These are phyloP conservation scores for Pulveroboletus sp. DNA, from an alignment of 768 basidiomycete species.

Conservation along the genomic window DNA sequence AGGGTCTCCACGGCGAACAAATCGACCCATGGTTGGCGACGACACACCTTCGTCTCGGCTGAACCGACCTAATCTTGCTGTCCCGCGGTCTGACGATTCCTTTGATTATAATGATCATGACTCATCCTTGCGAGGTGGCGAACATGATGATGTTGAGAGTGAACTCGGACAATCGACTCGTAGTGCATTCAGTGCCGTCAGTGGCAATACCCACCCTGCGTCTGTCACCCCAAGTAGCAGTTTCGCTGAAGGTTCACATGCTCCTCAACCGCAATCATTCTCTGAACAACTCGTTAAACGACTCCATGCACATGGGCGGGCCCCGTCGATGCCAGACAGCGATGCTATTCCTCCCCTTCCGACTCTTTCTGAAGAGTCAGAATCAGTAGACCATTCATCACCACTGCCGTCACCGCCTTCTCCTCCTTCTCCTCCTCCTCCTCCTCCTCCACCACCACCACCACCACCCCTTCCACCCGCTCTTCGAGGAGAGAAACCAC, in stretches of 20 bases:
- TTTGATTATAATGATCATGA: constrained; percentile 43
- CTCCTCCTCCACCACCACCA: constrained; percentile 19
- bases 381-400: constrained; percentile 22
- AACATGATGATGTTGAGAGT: constrained; percentile 55
- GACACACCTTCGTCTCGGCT: constrained; percentile 40
- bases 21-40: constrained; percentile 30
- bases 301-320: constrained; percentile 48
- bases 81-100: constrained; percentile 43
- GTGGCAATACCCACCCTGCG: constrained; percentile 55
- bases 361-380: constrained; percentile 40
- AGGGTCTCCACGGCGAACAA: constrained; percentile 62
- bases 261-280: constrained; percentile 44
- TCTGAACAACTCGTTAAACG: constrained; percentile 64
- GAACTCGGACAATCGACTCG: constrained; percentile 52
- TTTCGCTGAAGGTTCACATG: constrained; percentile 33
- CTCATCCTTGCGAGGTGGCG: constrained; percentile 42
- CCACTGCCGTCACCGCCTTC: constrained; percentile 29
- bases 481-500: constrained; percentile 7
- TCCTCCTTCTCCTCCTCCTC: constrained; percentile 22
- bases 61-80: constrained; percentile 41
- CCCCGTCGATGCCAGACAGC: constrained; percentile 36
- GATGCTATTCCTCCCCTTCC: constrained; percentile 36
- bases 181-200: constrained; percentile 29
- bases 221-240: constrained; percentile 50
- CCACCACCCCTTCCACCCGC: constrained; percentile 13